Conservation (phyloP, 225 moss, liverwort and hornwort species). For the Lunularia cruciata region DNA sequence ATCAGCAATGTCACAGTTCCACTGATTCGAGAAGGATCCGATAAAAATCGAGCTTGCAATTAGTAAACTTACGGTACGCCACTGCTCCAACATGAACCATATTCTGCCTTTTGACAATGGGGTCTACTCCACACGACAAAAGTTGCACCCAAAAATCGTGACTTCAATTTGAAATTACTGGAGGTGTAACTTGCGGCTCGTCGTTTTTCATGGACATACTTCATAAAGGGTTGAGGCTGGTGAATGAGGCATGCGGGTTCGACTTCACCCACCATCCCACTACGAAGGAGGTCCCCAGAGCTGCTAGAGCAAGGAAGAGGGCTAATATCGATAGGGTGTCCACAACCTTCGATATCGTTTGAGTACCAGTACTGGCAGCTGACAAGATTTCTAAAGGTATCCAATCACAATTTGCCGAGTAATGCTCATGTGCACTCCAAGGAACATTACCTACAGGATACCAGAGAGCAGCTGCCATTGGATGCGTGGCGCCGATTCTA, state of each 20-base stretch:
- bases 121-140: neutral
- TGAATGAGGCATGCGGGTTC: constrained; percentile 23
- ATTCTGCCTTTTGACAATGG: neutral
- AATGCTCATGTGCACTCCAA: constrained; percentile 66
- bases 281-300: constrained; percentile 30
- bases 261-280: constrained; percentile 48
- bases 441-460: constrained; percentile 51
- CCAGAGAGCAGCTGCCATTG: constrained; percentile 82
- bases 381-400: constrained; percentile 64
- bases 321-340: constrained; percentile 35
- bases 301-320: constrained; percentile 35
- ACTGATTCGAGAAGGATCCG: neutral
- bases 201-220: neutral
- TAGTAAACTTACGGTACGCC: neutral
- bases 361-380: constrained; percentile 22
- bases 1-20: neutral
- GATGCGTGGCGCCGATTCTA: constrained; percentile 60
- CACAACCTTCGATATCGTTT: constrained; percentile 11
- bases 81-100: neutral
- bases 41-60: neutral
- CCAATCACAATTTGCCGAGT: constrained; percentile 95
- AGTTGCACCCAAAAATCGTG: constrained; percentile 1
- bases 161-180: neutral
- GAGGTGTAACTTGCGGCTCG: neutral
- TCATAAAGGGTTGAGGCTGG: constrained; percentile 22